Evolutionary conservation across 2,329 filamentous ascomycete genomes (phyloP).

Genomic region (Bretziella fagacearum): DNA sequence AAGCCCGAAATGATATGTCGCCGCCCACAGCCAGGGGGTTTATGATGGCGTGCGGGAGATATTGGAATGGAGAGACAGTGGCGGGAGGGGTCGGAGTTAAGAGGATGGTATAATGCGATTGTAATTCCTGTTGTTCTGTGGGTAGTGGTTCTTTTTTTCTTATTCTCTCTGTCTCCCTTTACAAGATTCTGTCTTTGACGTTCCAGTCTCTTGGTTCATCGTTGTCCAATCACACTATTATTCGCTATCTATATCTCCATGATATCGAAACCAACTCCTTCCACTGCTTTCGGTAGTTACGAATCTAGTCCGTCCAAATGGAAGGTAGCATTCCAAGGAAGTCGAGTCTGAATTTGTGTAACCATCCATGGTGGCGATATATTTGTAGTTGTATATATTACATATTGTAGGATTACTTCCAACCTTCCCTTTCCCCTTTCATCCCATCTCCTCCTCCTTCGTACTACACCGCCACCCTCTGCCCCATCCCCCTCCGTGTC

Average conservation of each 20-base stretch:
- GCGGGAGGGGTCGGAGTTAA: neutral
- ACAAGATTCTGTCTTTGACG: neutral
- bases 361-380: neutral
- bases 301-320: neutral
- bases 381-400: neutral
- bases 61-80: neutral
- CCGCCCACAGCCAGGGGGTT: neutral
- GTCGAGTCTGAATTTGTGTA: neutral
- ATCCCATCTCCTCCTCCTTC: too few species aligned
- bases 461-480: too few species aligned
- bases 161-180: neutral
- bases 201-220: too few species aligned
- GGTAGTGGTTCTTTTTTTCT: neutral
- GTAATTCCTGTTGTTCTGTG: too few species aligned
- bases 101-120: neutral
- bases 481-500: too few species aligned
- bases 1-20: neutral
- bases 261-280: constrained; percentile 1
- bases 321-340: too few species aligned
- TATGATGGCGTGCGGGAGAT: neutral
- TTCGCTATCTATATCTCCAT: neutral
- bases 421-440: too few species aligned
- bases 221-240: too few species aligned
- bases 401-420: too few species aligned
- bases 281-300: neutral